phyloP scores from a whole-genome alignment of 257 asterid genomes.

The Datura wrightii region DNA sequence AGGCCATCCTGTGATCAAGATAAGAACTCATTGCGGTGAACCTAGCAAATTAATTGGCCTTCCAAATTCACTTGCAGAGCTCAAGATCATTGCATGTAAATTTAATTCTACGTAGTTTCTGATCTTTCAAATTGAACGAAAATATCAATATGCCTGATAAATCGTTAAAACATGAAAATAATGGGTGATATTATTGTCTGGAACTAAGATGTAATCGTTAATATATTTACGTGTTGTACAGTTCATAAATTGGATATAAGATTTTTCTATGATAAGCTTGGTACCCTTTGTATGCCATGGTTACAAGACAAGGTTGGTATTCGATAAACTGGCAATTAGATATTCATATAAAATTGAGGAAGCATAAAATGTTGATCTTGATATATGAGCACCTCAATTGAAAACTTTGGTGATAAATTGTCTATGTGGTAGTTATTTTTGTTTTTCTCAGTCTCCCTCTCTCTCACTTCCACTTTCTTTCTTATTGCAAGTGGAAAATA shows the following conservation, averaged over 20 bases:
- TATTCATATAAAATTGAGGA: background rate
- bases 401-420: background rate
- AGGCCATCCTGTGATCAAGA: constrained; percentile 65
- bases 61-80: constrained; percentile 44
- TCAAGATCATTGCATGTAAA: no score
- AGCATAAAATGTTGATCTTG: background rate
- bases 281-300: constrained; percentile 91
- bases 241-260: constrained; percentile 80
- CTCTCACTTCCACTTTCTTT: background rate
- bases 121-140: no score
- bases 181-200: background rate
- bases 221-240: constrained; percentile 38
- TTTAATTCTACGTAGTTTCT: no score
- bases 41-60: constrained; percentile 71
- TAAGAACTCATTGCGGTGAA: constrained; percentile 47
- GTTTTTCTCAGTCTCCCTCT: background rate
- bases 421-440: background rate
- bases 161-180: background rate
- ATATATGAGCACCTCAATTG: background rate
- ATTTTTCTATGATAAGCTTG: constrained; percentile 78
- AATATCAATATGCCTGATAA: no score
- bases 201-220: background rate
- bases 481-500: background rate
- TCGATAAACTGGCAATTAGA: background rate
- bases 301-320: constrained; percentile 71